Percentiles rank a stretch among this genome's conserved stretches.
These are phyloP conservation scores for Letharia columbiana DNA, from an alignment of 495 filamentous ascomycete genomes.

Conservation along the genomic window DNA sequence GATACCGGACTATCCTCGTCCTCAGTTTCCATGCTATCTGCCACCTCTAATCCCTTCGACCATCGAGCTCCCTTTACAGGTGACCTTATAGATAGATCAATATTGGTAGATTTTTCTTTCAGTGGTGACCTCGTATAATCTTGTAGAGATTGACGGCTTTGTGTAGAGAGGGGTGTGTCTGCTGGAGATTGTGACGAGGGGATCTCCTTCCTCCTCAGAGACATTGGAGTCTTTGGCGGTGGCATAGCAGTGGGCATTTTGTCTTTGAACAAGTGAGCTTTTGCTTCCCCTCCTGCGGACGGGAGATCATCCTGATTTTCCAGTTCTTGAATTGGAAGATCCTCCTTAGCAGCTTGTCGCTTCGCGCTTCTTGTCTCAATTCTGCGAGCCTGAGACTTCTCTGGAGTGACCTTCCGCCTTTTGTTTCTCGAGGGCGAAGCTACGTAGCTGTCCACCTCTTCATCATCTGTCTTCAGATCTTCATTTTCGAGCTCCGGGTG, in stretches of 20 bases:
- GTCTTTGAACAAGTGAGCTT: not conserved
- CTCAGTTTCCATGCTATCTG: constrained; percentile 22
- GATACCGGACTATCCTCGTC: constrained; percentile 16
- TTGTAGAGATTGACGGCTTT: constrained; percentile 11
- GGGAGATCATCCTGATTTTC: not conserved
- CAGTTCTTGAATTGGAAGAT: not conserved
- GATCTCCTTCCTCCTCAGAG: constrained; percentile 25
- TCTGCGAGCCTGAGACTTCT: constrained; percentile 2
- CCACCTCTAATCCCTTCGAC: constrained; percentile 14
- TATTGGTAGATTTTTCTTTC: constrained; percentile 27
- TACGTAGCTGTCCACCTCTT: constrained; percentile 12
- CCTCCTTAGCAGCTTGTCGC: constrained; percentile 1
- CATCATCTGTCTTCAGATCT: constrained; percentile 15
- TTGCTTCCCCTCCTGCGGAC: not conserved
- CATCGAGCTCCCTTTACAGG: constrained; percentile 1
- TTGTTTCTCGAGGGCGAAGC: constrained; percentile 7
- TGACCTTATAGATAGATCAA: not conserved
- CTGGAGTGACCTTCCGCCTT: constrained; percentile 12
- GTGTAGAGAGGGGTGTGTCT: constrained; percentile 30
- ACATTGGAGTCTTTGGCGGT: constrained; percentile 23
- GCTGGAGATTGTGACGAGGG: constrained; percentile 35
- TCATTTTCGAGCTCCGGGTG: constrained; percentile 18
- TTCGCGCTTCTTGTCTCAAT: constrained; percentile 19
- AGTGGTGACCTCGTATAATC: constrained; percentile 24
- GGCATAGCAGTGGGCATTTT: constrained; percentile 4